Evolutionary conservation across 371 early-diverging fungal species (phyloP), one percentile per base, ranked within the genome.

Genomic region (Mucor plumbeus): DNA sequence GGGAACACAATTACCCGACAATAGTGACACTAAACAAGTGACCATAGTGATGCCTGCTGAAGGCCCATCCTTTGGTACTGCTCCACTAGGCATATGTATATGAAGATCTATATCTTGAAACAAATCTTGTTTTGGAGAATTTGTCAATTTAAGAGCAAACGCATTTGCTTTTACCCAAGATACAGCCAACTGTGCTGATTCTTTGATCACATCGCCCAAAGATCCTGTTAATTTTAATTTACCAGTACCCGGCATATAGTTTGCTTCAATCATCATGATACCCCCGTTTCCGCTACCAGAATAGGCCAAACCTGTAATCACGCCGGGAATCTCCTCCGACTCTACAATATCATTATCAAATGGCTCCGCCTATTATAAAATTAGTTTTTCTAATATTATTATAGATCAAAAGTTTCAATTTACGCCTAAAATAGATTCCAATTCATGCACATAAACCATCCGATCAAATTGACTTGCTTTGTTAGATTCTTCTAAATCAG

Each of bases 31-130:
- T 15, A 95, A 76, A 7, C 93, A 88, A 7, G 88, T 87, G 4
- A 86, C 88, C 67, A 95, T 87, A 1, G 95, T 83, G 36, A 94
- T 84, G 57, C 81, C 87, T 60, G 89, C 90, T 0, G 83, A 85
- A 9, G 96, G 96, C 0, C 96, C 96, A 71, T 95, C 95, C 76
- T 95, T 95, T 0, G 92, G 91, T 0, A 86, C 85, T 5, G 94
- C 93, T 9, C 95, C 96, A 47, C 85, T 87, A 0, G 96, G 95
- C 67, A 95, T 78, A 69, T 95, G 96, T 13, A 95, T 86, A 70
- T 95, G 95, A 4, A 95, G 77, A 82, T 94, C 94, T 43, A 73
- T 55, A 33, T 85, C 73, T 11, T 79, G 79, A 19, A 91, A 71
- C 2, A 88, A 63, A 48, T 79, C 74, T 13, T 70, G 71, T 47